Evolutionary conservation across 176 grass and related monocot genomes (phyloP).

Genomic region (Eragrostis nindensis): DNA sequence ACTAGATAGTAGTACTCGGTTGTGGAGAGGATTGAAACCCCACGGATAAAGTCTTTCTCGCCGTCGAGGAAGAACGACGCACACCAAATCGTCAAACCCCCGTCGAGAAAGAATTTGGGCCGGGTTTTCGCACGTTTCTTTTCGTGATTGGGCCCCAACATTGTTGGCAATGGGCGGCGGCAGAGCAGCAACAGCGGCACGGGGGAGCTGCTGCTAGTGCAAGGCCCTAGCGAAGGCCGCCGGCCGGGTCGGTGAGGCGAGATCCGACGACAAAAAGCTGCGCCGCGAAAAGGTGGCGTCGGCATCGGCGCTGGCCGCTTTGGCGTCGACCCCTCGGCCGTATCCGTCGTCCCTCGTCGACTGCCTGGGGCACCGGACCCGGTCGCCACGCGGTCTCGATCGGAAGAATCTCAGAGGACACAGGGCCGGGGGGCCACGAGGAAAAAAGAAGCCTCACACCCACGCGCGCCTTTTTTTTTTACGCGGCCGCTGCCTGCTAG

Average conservation of each 20-base stretch:
- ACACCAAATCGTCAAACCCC: too few species aligned
- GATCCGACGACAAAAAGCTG: conserved; percentile 1
- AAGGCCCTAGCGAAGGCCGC: not conserved
- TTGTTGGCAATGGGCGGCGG: too few species aligned
- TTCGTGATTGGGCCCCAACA: too few species aligned
- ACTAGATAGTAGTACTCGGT: too few species aligned
- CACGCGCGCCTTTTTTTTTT: not conserved
- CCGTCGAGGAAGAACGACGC: too few species aligned
- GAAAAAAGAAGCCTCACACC: conserved; percentile 1
- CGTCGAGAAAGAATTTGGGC: too few species aligned
- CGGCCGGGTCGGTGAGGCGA: not conserved
- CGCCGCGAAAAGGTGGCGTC: not conserved
- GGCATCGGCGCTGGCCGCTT: conserved; percentile 9
- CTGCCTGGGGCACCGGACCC: not conserved
- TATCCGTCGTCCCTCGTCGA: not conserved
- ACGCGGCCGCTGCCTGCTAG: not conserved
- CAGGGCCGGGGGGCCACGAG: not conserved
- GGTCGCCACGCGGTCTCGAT: not conserved
- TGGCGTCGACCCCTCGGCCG: conserved; percentile 26
- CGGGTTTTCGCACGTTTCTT: too few species aligned
- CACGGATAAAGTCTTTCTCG: too few species aligned
- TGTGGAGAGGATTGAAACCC: too few species aligned
- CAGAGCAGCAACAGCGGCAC: too few species aligned
- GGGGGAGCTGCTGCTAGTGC: too few species aligned
- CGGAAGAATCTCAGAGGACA: not conserved